Conservation (phyloP, 2,329 filamentous ascomycete genomes). For the Aspergillus glaucus region DNA sequence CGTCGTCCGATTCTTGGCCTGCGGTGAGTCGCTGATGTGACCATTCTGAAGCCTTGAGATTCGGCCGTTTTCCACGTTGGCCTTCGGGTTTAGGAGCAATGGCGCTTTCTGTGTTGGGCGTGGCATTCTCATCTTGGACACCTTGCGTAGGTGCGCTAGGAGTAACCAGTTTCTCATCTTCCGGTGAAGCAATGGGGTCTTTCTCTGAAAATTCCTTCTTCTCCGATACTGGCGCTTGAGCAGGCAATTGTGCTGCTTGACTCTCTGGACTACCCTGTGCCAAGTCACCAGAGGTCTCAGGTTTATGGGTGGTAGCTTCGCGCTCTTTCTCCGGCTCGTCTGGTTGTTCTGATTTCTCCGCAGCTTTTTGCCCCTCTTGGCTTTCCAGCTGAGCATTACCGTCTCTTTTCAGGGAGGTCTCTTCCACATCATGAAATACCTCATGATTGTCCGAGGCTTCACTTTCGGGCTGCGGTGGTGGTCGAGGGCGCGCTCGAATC, state of each 20-base stretch:
- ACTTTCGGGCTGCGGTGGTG: slow-evolving; percentile 8
- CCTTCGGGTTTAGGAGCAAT: slow-evolving; percentile 10
- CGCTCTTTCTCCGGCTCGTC: not conserved
- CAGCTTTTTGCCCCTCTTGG: not conserved
- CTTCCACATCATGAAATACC: slow-evolving; percentile 15
- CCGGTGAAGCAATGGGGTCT: slow-evolving; percentile 1
- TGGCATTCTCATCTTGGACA: slow-evolving; percentile 4
- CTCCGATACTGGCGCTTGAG: not conserved
- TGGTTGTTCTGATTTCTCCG: not conserved
- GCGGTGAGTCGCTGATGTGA: slow-evolving; percentile 75
- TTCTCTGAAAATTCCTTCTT: not conserved
- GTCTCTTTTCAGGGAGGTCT: slow-evolving; percentile 1
- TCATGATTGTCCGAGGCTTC: slow-evolving; percentile 12
- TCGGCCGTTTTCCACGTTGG: slow-evolving; percentile 17
- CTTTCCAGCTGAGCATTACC: not conserved
- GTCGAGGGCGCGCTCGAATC: slow-evolving; percentile 21
- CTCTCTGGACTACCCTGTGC: not conserved
- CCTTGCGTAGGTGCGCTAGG: not conserved
- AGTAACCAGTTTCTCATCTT: not conserved
- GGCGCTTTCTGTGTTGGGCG: not conserved
- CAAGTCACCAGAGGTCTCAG: slow-evolving; percentile 2
- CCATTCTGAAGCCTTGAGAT: slow-evolving; percentile 63
- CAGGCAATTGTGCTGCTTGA: not conserved
- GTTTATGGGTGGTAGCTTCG: not conserved
- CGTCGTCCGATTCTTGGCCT: slow-evolving; percentile 31